Conservation (phyloP, 192 early-diverging fungal species). For the Coemansia sp. region DNA sequence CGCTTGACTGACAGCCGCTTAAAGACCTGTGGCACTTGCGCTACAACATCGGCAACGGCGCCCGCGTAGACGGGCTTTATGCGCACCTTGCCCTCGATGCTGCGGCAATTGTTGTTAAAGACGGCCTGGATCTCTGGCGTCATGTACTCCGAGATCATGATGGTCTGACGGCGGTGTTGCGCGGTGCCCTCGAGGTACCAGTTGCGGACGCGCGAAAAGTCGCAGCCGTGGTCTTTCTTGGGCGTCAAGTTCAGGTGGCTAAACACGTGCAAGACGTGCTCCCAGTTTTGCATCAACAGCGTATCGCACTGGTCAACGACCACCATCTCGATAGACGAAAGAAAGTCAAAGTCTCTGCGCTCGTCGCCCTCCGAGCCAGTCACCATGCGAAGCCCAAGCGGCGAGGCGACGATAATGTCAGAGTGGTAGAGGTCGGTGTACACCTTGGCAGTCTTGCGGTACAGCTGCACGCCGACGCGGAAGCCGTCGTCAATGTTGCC, state of each 20-base stretch:
- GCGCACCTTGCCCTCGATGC: slow-evolving; percentile 70
- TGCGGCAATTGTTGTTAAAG: slow-evolving; percentile 68
- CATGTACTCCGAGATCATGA: slow-evolving; percentile 79
- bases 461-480: slow-evolving; percentile 89
- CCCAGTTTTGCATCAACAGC: slow-evolving; percentile 99
- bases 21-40: slow-evolving; percentile 83
- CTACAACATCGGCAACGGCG: slow-evolving; percentile 76
- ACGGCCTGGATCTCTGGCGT: slow-evolving; percentile 93
- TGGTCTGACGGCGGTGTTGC: slow-evolving; percentile 86
- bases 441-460: slow-evolving; percentile 83
- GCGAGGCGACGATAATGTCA: slow-evolving; percentile 92
- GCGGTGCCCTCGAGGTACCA: slow-evolving; percentile 88
- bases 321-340: slow-evolving; percentile 91
- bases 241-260: slow-evolving; percentile 87
- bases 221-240: slow-evolving; percentile 89
- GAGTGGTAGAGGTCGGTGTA: slow-evolving; percentile 88
- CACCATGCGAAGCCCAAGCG: slow-evolving; percentile 87
- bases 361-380: slow-evolving; percentile 80
- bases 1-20: slow-evolving; percentile 67
- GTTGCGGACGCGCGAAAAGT: slow-evolving; percentile 89
- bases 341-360: slow-evolving; percentile 90
- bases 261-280: slow-evolving; percentile 87
- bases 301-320: slow-evolving; percentile 86
- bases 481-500: slow-evolving; percentile 98
- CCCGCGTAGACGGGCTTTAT: slow-evolving; percentile 68